Evolutionary conservation across 345 rosid species (phyloP), one percentile per base, ranked within the genome.

Genomic region (Dipteronia sinensis): DNA sequence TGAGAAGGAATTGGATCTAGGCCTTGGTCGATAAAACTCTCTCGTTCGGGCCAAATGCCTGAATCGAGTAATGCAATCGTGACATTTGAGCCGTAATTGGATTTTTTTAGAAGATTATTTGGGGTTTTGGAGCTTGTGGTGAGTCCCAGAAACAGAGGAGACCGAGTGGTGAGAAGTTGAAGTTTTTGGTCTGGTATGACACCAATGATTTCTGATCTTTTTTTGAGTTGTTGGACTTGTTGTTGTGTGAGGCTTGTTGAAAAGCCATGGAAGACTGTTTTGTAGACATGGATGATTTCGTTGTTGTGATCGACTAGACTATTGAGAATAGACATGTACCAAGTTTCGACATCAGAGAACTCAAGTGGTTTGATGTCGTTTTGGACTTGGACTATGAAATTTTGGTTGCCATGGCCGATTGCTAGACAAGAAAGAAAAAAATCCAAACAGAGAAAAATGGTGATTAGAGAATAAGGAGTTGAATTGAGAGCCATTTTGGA

Each of bases 261-360:
- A 77, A 79, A 81, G 67, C 85, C 87, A 31, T 81, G 79, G 65
- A 79, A 81, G 7, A 76, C 79, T 2, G 80, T 68, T 46, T 65
- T 61, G 34, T 72, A 84, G 10, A 74, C 17, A 58, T 84, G 76
- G 73, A 69, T 53, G 46, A 84, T 44, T 40, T 61, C 23, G 10
- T 5, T 53, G 0, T 58, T 47, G 23, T 58, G 34, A 31, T 31
- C 34, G 40, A 22, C 5, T 31, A 44, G 10, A 51, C 47, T 75
- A n/a, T n/a, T n/a, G n/a, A n/a, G n/a, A n/a, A n/a, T n/a, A n/a
- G n/a, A n/a, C n/a, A n/a, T n/a, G n/a, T n/a, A n/a, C n/a, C n/a
- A n/a, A n/a, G n/a, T n/a, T n/a, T n/a, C n/a, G n/a, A n/a, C n/a
- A n/a, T n/a, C n/a, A n/a, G n/a, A n/a, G n/a, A n/a, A n/a, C n/a